These are phyloP conservation scores for Pelargonium nanum DNA, from an alignment of 345 rosid genomes.

Conservation along the genomic window DNA sequence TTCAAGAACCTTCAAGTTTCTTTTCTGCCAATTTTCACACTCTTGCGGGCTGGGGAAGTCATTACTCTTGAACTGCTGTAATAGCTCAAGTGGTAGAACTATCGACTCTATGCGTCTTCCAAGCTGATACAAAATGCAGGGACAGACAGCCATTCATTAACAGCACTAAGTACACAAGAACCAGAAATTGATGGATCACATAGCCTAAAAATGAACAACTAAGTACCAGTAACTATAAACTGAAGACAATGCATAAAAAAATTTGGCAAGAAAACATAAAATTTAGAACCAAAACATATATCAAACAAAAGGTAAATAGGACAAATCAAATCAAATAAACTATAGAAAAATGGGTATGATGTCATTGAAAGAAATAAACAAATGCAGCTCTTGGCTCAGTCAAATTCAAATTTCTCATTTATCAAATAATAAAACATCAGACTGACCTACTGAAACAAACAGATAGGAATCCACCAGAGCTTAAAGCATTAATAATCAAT, in stretches of 20 bases:
- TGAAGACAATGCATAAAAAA: neutral
- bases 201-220: neutral
- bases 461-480: neutral
- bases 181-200: too few relatives aligned
- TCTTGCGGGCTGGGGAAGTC: slow-evolving; percentile 72
- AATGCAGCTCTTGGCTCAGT: neutral
- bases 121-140: slow-evolving; percentile 39
- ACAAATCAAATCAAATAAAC: neutral
- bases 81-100: slow-evolving; percentile 80
- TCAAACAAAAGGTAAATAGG: slow-evolving; percentile 7
- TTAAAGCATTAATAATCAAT: neutral
- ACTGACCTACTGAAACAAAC: neutral
- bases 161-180: too few relatives aligned
- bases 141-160: slow-evolving; percentile 1
- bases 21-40: slow-evolving; percentile 73
- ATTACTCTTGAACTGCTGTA: slow-evolving; percentile 66
- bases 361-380: neutral
- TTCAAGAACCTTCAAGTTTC: slow-evolving; percentile 76
- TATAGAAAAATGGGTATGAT: neutral
- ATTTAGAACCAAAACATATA: neutral
- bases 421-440: neutral
- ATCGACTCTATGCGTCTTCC: slow-evolving; percentile 71
- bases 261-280: neutral
- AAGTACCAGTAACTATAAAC: neutral
- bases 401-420: slow-evolving; percentile 7